Base-by-base conservation (phyloP, 768 basidiomycete species). In the Porpolomopsis calyptriformis region DNA sequence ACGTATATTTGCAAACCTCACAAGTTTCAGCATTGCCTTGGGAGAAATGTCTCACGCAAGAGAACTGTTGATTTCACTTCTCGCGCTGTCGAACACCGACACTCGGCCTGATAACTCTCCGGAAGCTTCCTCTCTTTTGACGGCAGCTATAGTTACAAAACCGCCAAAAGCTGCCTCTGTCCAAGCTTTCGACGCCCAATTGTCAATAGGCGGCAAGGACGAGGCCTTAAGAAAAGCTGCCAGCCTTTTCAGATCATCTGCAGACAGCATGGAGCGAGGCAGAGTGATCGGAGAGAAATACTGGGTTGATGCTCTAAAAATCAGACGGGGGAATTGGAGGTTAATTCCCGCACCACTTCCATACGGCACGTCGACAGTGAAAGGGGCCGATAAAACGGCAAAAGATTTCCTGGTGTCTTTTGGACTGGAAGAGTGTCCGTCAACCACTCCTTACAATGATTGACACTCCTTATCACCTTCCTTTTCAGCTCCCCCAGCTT, bases 321-420 rank as follows among this genome's bases (percentile, higher is more conserved):
- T 85, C 37, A 68, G 88, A 51, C 64, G 75, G 54, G 78, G 72
- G 6, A 90, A 91, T 53, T 91, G 88, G 88, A 74, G 82, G 11
- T 64, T 91, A 26, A 74, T 82, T 35, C 84, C 86, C 25, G 83
- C 86, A 7, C 86, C 87, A 19, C 70, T 88, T 31, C 86, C 84
- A 11, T 64, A 67, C 33, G 85, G 85, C 31, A 73, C 81, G 20
- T 66, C 78, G 0, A 78, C 70, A 0, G 85, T 82, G 11, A 86
- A 85, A 62, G 83, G 84, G 22, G 76, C 81, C 6, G 87, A 89
- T 56, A 80, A 76, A 62, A 82, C 86, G 3, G 76, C 82, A 0
- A 87, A 80, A 52, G 88, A 91, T 54, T 87, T 90, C 55, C 61
- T 86, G 38, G 70, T 91, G 46, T 80, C 84, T 2, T 89, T 80